Evolutionary conservation across 225 moss, liverwort and hornwort species (phyloP).

Genomic region (Polytrichum formosum): DNA sequence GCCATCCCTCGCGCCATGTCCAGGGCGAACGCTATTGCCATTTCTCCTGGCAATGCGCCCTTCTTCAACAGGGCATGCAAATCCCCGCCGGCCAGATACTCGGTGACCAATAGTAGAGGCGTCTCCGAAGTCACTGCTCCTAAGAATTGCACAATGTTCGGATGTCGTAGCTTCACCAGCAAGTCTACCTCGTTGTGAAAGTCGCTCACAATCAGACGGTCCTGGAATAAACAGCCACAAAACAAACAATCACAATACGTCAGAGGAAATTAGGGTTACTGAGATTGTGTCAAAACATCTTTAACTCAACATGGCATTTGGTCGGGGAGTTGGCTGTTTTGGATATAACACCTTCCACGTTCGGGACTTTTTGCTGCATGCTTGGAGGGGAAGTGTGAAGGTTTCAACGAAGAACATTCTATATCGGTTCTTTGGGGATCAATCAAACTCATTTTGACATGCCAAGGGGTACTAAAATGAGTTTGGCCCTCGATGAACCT

Average conservation of each 20-base stretch:
- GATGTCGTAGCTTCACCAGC: conserved; percentile 79
- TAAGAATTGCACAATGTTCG: conserved; percentile 85
- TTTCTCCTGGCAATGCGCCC: conserved; percentile 35
- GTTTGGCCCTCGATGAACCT: too few species aligned
- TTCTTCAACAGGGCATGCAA: conserved; percentile 64
- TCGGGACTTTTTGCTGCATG: not conserved
- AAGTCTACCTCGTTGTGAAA: conserved; percentile 80
- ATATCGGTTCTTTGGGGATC: too few species aligned
- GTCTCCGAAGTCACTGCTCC: conserved; percentile 56
- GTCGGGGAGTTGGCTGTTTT: not conserved
- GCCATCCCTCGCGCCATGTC: conserved; percentile 86
- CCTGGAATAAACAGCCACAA: conserved; percentile 15
- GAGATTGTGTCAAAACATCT: not conserved
- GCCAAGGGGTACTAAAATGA: too few species aligned
- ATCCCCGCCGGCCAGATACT: conserved; percentile 82
- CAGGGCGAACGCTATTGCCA: conserved; percentile 60
- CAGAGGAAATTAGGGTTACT: not conserved
- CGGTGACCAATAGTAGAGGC: conserved; percentile 76
- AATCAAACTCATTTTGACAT: too few species aligned
- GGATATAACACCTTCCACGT: not conserved
- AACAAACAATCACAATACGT: not conserved
- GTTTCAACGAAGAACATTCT: too few species aligned
- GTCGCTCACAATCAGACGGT: conserved; percentile 66
- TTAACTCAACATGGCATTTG: not conserved
- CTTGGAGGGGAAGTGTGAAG: too few species aligned